Evolutionary conservation across 2,329 filamentous ascomycete genomes (phyloP), one percentile per base, ranked within the genome.

Genomic region (Diaporthe australafricana): DNA sequence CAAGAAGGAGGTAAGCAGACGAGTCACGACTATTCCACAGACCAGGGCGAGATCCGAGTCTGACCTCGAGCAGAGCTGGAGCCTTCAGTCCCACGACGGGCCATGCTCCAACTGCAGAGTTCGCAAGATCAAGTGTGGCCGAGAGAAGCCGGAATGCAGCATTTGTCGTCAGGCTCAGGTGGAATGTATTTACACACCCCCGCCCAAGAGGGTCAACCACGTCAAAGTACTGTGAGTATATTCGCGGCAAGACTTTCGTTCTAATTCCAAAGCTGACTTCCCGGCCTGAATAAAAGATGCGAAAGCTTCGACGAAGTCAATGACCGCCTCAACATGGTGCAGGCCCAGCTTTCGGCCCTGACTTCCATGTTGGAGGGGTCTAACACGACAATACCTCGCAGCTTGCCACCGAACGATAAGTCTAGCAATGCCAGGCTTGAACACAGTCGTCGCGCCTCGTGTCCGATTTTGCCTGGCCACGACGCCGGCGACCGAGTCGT

Each of bases 261-360:
- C 30, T 16, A 16, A 20, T 17, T 22, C 16, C n/a, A 17, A 30
- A 11, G 8, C 56, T 60, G 7, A 60, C 9, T 17, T 0, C 25
- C 3, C 17, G 35, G 32, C n/a, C n/a, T 5, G 11, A 16, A 4
- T 12, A 22, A 5, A 4, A 60, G 56, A 30, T 60, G 56, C 8
- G 56, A 60, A 60, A 60, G 56, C 38, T 60, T 60, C 17, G 56
- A 60, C 56, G 56, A 60, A 45, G 56, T 60, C 8, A 60, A 60
- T n/a, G 56, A 60, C 38, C 56, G 56, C 22, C 56, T 60, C 14
- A 45, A 60, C 12, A 45, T 60, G 56, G 56, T 60, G 38, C 56
- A 60, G n/a, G 56, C 56, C 22, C 56, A 60, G 17, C 56, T 60
- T 30, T 60, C 38, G 25, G 38, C 56, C 16, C 11, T 60, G 38